Percentiles rank a stretch among this genome's conserved stretches.
Evolutionary conservation across 2,329 filamentous ascomycete genomes (phyloP).

Genomic region (Dothistroma septosporum): DNA sequence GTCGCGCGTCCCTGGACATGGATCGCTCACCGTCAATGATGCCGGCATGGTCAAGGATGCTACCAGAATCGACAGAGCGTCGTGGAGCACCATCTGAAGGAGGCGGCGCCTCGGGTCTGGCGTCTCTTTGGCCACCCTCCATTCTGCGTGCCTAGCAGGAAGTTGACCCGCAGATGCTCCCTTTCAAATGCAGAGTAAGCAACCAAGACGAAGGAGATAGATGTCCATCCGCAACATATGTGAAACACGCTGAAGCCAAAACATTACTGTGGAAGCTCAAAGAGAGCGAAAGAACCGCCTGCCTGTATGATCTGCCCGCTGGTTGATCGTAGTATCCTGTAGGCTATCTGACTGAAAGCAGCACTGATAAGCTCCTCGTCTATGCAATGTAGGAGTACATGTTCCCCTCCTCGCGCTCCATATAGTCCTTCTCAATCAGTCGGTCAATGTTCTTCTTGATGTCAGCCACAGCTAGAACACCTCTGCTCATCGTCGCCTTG

Average conservation of each 20-base stretch:
- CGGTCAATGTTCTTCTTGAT: conserved; percentile 98
- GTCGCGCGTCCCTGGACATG: too few species aligned
- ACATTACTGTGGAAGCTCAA: neutral
- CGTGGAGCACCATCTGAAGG: too few species aligned
- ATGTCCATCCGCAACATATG: neutral
- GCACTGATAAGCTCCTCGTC: neutral
- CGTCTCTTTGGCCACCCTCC: neutral
- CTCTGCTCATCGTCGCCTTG: conserved; percentile 78
- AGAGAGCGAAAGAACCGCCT: neutral
- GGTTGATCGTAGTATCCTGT: neutral
- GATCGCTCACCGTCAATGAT: too few species aligned
- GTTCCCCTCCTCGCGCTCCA: conserved; percentile 71
- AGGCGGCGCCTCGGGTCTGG: neutral
- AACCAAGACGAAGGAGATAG: neutral
- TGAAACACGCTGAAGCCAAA: neutral
- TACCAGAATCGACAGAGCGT: too few species aligned
- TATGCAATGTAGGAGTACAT: conserved; percentile 47
- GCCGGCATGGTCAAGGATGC: too few species aligned
- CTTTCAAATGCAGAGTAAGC: neutral
- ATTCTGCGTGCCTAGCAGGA: neutral
- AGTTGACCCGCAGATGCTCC: neutral
- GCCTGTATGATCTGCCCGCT: neutral
- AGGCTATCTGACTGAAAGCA: neutral
- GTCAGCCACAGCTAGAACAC: conserved; percentile 75
- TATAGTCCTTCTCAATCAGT: conserved; percentile 90